These are phyloP conservation scores for Venturia pyrina DNA, from an alignment of 2,329 filamentous ascomycete genomes.

Conservation along the genomic window DNA sequence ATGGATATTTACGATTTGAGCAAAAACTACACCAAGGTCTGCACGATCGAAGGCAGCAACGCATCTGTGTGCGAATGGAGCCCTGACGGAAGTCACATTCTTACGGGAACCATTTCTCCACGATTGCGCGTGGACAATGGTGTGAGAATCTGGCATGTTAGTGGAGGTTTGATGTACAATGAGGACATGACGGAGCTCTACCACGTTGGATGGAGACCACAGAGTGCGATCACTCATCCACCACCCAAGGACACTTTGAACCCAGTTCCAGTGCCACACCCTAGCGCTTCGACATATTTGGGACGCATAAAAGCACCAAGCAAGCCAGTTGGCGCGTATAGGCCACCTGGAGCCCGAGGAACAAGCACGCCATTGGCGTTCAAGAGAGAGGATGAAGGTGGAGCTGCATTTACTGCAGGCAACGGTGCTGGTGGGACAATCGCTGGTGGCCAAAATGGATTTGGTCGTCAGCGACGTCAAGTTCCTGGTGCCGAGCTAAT, in stretches of 20 bases:
- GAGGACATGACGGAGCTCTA: constrained; percentile 94
- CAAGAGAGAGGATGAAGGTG: constrained; percentile 95
- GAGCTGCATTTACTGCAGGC: constrained; percentile 66
- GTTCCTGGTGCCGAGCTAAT: constrained; percentile 79
- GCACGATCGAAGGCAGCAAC: constrained; percentile 90
- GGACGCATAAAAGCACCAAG: constrained; percentile 86
- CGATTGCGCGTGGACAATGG: constrained; percentile 94
- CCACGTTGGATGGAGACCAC: constrained; percentile 75
- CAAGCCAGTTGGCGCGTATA: constrained; percentile 94
- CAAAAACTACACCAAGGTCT: constrained; percentile 86
- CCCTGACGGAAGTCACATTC: constrained; percentile 86
- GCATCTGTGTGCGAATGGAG: constrained; percentile 96
- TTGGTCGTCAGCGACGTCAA: constrained; percentile 60
- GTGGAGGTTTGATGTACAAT: constrained; percentile 83
- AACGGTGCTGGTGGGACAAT: constrained; percentile 61
- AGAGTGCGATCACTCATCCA: constrained; percentile 50
- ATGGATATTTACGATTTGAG: constrained; percentile 96
- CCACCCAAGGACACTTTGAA: constrained; percentile 58
- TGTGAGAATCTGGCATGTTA: constrained; percentile 87
- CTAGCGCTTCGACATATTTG: constrained; percentile 72
- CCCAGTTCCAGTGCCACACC: constrained; percentile 66
- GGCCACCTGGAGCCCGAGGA: constrained; percentile 86
- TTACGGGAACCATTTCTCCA: constrained; percentile 96
- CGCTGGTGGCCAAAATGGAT: constrained; percentile 59
- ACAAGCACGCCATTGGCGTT: constrained; percentile 84